Base-by-base conservation (phyloP, 2,329 filamentous ascomycete genomes). In the Pseudocercospora vitis region DNA sequence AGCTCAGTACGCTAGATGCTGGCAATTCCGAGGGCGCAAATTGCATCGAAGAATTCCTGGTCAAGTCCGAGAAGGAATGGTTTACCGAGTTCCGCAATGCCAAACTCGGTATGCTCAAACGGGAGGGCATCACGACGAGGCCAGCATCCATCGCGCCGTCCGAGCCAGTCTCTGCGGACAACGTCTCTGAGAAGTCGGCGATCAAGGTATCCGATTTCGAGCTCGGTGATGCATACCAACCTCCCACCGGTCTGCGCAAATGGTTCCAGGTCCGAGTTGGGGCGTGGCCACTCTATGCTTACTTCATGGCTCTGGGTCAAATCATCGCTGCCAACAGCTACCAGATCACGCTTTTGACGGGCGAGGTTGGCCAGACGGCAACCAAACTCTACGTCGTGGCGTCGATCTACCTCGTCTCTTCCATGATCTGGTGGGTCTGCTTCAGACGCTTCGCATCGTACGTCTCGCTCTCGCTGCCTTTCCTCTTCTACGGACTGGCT, bases 51-150 rank as follows among this genome's bases (percentile, higher is more conserved):
- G 76, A 82, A 21, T 86, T 80, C 65, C 71, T 87, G 11, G 75
- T 80, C 52, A 81, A 81, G 61, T 82, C 80, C 21, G 83, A 87
- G 68, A 85, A 84, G 71, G 77, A 82, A 58, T 87, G 83, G 83
- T 85, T 82, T 61, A 74, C 76, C 46, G 71, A 75, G 26, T 81
- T 82, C 65, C 73, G 80, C 29, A 74, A 81, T 56, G 81, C 80
- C 35, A 81, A 80, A 63, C 74, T 84, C 26, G 79, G 79, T n/a
- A 74, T 75, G 45, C 71, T 73, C 47, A 72, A 67, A 24, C 31
- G 48, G 21, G 53, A 61, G n/a, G 44, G 49, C 28, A 42, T 23
- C 19, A 37, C 50, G 12, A 45, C 32, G 24, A 44, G 50, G 14
- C 45, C 50, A 21, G 37, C 16, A 16, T 58, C 50, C 12, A 53